Base-by-base conservation (phyloP, 305 asterid species). In the Fraxinus paxiana region DNA sequence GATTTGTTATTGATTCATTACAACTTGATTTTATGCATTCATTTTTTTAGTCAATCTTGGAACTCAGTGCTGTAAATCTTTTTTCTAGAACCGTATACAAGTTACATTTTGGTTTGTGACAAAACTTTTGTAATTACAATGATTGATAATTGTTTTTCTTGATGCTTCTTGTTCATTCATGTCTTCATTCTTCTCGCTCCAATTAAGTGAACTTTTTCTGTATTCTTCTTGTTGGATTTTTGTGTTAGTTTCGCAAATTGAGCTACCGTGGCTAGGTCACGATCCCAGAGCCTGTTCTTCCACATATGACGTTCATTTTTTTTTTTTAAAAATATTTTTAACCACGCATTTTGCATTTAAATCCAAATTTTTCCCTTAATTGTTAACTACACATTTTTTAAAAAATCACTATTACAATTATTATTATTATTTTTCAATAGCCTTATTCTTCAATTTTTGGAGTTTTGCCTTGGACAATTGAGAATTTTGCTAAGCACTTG, bases 11-110 rank as follows among this genome's bases (percentile, higher is more conserved):
- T 56, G 34, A 63, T 24, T 9, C 72, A 2, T 63, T 63, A 22
- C 35, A 24, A 3, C 72, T n/a, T 43, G 65, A 41, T 75, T 30
- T 30, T 30, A 1, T 35, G 28, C 18, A 1, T 41, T 15, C 13
- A 10, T 61, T 10, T 73, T 38, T 18, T 56, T 78, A 81, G 38
- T 10, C 17, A 35, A 1, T 17, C 8, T 35, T 35, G 76, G 73
- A 48, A 37, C 30, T 26, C 77, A 20, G 73, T 63, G 31, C 17
- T 48, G 79, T 80, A 83, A 56, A 24, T 70, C 79, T 28, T 28
- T 59, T 22, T 80, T 63, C 41, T 12, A 79, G 48, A 73, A 38
- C 12, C 15, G 46, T 76, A 28, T 18, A 84, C 51, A 72, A 56
- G 38, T 5, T 59, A 24, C 15, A 30, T 43, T 71, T 61, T 9